Evolutionary conservation across 306 rosid species (phyloP).

Genomic region (Pyrus pyrifolia): DNA sequence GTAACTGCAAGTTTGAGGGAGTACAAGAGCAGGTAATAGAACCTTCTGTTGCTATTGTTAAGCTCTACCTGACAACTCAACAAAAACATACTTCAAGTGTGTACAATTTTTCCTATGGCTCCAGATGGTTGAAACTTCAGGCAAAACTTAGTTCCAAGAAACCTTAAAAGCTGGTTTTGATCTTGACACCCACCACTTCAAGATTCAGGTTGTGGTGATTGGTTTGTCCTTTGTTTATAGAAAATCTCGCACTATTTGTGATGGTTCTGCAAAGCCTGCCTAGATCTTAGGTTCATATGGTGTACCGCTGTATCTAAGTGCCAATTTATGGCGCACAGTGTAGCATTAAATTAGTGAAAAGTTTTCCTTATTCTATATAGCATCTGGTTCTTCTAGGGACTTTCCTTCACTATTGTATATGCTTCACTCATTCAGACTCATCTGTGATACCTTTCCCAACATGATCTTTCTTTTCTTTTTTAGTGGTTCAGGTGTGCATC

Average conservation of each 20-base stretch:
- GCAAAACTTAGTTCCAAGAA: neutral
- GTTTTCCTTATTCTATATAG: neutral
- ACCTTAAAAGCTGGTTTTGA: neutral
- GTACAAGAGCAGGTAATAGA: constrained; percentile 94
- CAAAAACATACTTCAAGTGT: neutral
- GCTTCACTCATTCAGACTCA: constrained; percentile 3
- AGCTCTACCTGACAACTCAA: neutral
- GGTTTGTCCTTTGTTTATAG: neutral
- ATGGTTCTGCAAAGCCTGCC: neutral
- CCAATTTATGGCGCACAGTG: neutral
- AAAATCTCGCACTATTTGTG: neutral
- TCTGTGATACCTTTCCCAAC: neutral
- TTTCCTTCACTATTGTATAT: neutral
- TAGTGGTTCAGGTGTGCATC: neutral
- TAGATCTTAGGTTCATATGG: neutral
- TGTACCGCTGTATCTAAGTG: neutral
- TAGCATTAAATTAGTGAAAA: neutral
- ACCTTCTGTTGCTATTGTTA: constrained; percentile 11
- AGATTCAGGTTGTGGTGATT: neutral
- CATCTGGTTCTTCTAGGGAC: neutral
- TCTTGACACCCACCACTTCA: neutral
- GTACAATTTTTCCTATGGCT: neutral
- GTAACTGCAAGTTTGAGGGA: constrained; percentile 93
- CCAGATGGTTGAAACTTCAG: neutral
- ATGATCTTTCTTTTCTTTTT: neutral